Conservation (phyloP, 1,284 basidiomycete species). For the Cutaneotrichosporon sp. region DNA sequence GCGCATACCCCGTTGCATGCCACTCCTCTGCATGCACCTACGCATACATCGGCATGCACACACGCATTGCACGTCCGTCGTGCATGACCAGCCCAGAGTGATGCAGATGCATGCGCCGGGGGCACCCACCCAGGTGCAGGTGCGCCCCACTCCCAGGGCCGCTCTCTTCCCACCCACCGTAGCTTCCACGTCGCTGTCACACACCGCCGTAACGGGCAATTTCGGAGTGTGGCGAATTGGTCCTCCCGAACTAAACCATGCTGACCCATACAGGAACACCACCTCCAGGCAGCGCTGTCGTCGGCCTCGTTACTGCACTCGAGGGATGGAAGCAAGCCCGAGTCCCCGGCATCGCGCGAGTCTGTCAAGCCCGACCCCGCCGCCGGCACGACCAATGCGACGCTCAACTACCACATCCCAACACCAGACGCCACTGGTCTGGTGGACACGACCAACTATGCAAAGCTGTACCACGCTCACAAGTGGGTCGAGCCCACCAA, state of each 20-base stretch:
- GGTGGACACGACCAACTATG: constrained; percentile 58
- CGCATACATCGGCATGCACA: neutral
- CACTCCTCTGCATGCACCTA: neutral
- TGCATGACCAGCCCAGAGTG: no score
- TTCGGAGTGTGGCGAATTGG: constrained; percentile 12
- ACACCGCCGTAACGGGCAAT: constrained; percentile 11
- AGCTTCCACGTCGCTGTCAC: neutral
- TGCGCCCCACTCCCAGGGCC: neutral
- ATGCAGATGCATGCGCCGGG: no score
- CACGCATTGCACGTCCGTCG: no score
- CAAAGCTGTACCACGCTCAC: constrained; percentile 64
- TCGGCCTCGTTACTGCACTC: constrained; percentile 45
- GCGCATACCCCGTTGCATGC: no score
- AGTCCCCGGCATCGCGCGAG: constrained; percentile 20
- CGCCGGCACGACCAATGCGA: constrained; percentile 15
- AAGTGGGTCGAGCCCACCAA: constrained; percentile 71
- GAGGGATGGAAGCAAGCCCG: constrained; percentile 29
- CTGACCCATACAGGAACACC: constrained; percentile 72
- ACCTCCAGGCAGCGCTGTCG: constrained; percentile 64
- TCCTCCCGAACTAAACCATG: constrained; percentile 31
- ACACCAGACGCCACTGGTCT: constrained; percentile 83
- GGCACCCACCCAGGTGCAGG: neutral
- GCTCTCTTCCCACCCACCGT: neutral
- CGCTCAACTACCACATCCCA: constrained; percentile 70
- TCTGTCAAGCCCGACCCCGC: constrained; percentile 20